Evolutionary conservation across 192 early-diverging fungal species (phyloP).

Genomic region (Umbelopsis sp.): DNA sequence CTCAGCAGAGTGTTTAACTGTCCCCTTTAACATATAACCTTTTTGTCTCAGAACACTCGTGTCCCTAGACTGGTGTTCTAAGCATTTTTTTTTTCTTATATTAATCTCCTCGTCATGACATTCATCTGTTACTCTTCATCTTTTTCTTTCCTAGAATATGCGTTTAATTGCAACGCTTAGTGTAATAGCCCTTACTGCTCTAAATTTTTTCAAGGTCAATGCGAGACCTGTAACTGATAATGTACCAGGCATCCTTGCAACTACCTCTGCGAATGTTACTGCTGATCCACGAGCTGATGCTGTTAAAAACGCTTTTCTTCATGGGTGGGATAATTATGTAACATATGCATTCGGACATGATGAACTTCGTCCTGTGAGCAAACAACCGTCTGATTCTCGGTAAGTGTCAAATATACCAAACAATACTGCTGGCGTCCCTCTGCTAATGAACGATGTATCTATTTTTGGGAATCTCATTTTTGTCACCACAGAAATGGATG

Average conservation of each 20-base stretch:
- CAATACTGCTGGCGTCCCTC: neutral
- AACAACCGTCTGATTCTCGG: slow-evolving; percentile 32
- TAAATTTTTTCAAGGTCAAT: neutral
- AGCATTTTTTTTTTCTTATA: slow-evolving; percentile 11
- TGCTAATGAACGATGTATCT: neutral
- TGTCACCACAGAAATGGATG: slow-evolving; percentile 46
- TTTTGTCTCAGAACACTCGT: slow-evolving; percentile 12
- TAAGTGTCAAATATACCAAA: slow-evolving; percentile 7
- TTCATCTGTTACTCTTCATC: neutral
- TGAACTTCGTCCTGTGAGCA: slow-evolving; percentile 50
- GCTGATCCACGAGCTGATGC: slow-evolving; percentile 33
- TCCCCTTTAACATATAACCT: slow-evolving; percentile 16
- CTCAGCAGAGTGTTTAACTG: neutral
- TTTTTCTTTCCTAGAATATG: neutral
- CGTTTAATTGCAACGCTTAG: neutral
- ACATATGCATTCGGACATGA: slow-evolving; percentile 78
- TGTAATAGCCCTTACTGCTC: neutral
- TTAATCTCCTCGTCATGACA: neutral
- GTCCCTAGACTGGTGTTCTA: neutral
- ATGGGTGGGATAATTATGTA: slow-evolving; percentile 78
- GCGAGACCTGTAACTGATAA: neutral
- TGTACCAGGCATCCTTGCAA: neutral
- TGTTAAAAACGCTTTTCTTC: slow-evolving; percentile 59
- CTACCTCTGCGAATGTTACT: neutral
- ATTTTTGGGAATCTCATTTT: slow-evolving; percentile 13